These are phyloP conservation scores for Blastobotrys robertii DNA, from an alignment of 805 yeast genomes.

Conservation along the genomic window DNA sequence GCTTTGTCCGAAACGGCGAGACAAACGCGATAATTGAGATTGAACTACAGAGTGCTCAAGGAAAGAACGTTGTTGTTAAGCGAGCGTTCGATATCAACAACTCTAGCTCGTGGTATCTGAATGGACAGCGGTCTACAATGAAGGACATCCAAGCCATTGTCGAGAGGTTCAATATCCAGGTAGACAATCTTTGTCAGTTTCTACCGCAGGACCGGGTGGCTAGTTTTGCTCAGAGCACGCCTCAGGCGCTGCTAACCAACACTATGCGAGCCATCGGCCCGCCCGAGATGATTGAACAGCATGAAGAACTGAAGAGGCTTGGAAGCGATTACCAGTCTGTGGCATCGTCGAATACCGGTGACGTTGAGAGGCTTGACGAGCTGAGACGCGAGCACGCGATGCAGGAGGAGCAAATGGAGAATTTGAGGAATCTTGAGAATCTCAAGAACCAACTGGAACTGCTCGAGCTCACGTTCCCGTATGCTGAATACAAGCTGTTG, in stretches of 20 bases:
- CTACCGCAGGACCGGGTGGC: slow-evolving; percentile 94
- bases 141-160: slow-evolving; percentile 36
- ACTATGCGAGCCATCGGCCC: slow-evolving; percentile 74
- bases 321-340: slow-evolving; percentile 18
- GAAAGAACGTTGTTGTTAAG: slow-evolving; percentile 27
- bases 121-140: slow-evolving; percentile 28
- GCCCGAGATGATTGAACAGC: slow-evolving; percentile 45
- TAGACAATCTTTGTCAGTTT: slow-evolving; percentile 88
- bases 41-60: slow-evolving; percentile 34
- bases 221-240: slow-evolving; percentile 73
- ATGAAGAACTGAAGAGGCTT: slow-evolving; percentile 44
- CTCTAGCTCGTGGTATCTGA: slow-evolving; percentile 21
- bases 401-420: slow-evolving; percentile 1
- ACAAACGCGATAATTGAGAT: slow-evolving; percentile 39
- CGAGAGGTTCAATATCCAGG: slow-evolving; percentile 56
- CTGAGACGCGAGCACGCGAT: slow-evolving; percentile 16
- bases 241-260: slow-evolving; percentile 63
- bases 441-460: background rate
- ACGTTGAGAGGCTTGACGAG: slow-evolving; percentile 1
- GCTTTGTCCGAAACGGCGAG: slow-evolving; percentile 66
- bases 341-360: background rate
- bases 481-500: background rate
- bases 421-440: background rate
- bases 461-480: no score
- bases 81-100: slow-evolving; percentile 26